Percentiles rank a stretch among this genome's conserved stretches.
Evolutionary conservation across 345 rosid species (phyloP).

Genomic region (Corchorus capsularis): DNA sequence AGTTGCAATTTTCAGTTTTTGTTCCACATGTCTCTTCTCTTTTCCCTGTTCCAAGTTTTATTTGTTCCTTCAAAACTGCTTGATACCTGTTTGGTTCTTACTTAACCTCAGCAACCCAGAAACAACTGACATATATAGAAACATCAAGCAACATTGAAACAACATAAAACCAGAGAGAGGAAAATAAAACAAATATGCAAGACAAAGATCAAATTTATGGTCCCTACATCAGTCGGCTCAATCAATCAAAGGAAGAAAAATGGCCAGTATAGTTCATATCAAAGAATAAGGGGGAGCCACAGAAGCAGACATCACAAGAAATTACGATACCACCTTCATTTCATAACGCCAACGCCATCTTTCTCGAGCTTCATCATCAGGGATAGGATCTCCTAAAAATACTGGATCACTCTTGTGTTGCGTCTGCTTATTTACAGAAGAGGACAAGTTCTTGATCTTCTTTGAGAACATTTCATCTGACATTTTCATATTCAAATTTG

Average conservation of each 20-base stretch:
- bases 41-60: background rate
- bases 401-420: constrained; percentile 19
- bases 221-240: background rate
- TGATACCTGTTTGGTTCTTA: background rate
- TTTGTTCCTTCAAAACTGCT: background rate
- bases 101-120: background rate
- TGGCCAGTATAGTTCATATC: constrained; percentile 11
- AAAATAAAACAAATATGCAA: background rate
- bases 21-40: background rate
- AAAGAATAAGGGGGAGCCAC: background rate
- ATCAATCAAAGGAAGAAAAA: constrained; percentile 2
- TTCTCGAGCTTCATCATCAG: constrained; percentile 66
- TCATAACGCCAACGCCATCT: constrained; percentile 93
- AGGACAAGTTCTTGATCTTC: constrained; percentile 29
- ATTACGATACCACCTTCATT: constrained; percentile 56
- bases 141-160: background rate
- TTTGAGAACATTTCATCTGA: constrained; percentile 30
- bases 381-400: constrained; percentile 74
- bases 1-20: background rate
- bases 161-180: background rate
- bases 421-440: constrained; percentile 27
- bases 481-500: constrained; percentile 29
- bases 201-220: background rate
- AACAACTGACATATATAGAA: background rate
- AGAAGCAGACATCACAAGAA: constrained; percentile 17